Evolutionary conservation across 257 asterid genomes (phyloP), one percentile per base, ranked within the genome.

Genomic region (Thymus mandschuricus): DNA sequence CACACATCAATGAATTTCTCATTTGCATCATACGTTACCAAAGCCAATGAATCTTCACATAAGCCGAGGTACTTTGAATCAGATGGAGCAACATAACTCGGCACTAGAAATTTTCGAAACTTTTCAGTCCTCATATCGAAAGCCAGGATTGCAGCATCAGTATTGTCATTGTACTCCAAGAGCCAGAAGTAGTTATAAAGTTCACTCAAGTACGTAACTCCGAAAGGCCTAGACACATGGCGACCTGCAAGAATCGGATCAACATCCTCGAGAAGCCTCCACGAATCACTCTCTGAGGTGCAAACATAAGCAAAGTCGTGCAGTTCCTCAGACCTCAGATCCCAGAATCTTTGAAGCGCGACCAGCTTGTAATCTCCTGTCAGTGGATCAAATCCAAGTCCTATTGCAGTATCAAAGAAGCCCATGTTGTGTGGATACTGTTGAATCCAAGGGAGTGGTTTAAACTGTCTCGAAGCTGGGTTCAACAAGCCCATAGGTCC

Each of bases 391-490:
- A 73, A 50, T 11, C 91, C 91, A 29, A 86, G 75, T 35, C 86
- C 91, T 5, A 75, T 58, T 56, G 60, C 35, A 55, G 65, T 72
- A 27, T 69, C 75, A 38, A 66, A 57, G 10, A 68, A 34, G 74
- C 82, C 7, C 33, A 50, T 13, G 57, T 34, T 27, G 44, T 8
- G 6, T 5, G 83, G 78, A 57, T 48, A 59, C 12, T 44, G 50
- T 5, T 38, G 41, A 38, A 38, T 6, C 1, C 38, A 35, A 1
- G 84, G 80, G 64, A 80, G 78, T 27, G 74, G 82, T 79, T 72
- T 81, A 11, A 80, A 72, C 73, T 81, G 84, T 31, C 78, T 77
- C 8, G 66, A 77, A 28, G 85, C 75, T 4, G 84, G 88, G 66
- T 86, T 86, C 81, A 81, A 68, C 34, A 81, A 71, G 30, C 74